Percentiles rank a stretch among this genome's conserved stretches.
Conservation (phyloP, 1,284 basidiomycete genomes). For the Termitomyces sp. region DNA sequence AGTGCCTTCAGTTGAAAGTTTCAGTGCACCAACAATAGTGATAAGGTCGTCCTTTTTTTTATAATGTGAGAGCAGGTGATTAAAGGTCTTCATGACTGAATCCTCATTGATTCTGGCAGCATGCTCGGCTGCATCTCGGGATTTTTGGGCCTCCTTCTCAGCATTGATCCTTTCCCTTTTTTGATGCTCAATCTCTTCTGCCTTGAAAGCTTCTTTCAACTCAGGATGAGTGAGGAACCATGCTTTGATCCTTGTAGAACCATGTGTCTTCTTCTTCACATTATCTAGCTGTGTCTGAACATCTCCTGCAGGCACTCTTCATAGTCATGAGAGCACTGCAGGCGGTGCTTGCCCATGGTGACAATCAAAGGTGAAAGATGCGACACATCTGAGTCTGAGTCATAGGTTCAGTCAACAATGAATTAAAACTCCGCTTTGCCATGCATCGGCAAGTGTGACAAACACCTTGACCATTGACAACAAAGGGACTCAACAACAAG, state of each 20-base stretch:
- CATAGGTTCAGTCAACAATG: too few relatives aligned
- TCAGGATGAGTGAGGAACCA: background rate
- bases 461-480: too few relatives aligned
- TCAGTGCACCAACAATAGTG: background rate
- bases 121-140: background rate
- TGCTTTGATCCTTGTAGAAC: background rate
- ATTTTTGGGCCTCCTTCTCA: background rate
- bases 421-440: too few relatives aligned
- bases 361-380: too few relatives aligned
- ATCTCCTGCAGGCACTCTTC: too few relatives aligned
- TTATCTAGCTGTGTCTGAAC: background rate
- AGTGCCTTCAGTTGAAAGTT: background rate
- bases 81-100: background rate
- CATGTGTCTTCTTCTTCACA: background rate
- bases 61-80: background rate
- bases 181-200: background rate
- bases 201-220: background rate
- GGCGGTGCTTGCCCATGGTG: too few relatives aligned
- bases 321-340: too few relatives aligned
- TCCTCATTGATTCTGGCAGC: background rate
- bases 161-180: background rate
- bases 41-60: background rate
- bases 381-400: too few relatives aligned
- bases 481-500: too few relatives aligned
- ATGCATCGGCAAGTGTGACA: too few relatives aligned